phyloP scores from a whole-genome alignment of 2,329 filamentous ascomycete genomes.

The Diaporthe citrichinensis region DNA sequence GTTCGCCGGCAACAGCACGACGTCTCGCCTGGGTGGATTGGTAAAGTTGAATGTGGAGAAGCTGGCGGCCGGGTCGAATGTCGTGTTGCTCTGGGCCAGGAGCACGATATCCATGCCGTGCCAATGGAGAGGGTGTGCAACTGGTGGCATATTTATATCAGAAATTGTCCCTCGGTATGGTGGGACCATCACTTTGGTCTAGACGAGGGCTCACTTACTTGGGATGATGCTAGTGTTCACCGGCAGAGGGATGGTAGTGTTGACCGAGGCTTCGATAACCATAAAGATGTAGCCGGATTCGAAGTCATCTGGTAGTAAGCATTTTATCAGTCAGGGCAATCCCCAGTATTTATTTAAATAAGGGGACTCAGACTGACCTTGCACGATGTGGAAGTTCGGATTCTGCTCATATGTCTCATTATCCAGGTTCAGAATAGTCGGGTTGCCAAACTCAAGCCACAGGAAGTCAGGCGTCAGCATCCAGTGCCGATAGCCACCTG shows the following conservation, averaged over 20 bases:
- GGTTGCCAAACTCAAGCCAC: slow-evolving; percentile 41
- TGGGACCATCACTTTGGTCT: not conserved
- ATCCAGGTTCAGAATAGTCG: slow-evolving; percentile 39
- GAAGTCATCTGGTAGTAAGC: slow-evolving; percentile 28
- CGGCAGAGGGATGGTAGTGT: slow-evolving; percentile 28
- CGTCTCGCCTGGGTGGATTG: slow-evolving; percentile 56
- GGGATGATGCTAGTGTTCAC: not conserved
- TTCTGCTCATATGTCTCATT: slow-evolving; percentile 37
- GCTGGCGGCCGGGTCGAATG: slow-evolving; percentile 40
- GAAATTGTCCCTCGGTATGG: not conserved
- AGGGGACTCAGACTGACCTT: not conserved
- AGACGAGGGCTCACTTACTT: not conserved
- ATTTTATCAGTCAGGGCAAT: not conserved
- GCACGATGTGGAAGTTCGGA: slow-evolving; percentile 38
- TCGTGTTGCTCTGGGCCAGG: slow-evolving; percentile 46
- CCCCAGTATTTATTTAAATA: not conserved
- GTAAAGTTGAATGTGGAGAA: slow-evolving; percentile 47
- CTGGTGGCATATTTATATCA: not conserved
- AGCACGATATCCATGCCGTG: slow-evolving; percentile 51
- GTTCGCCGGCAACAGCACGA: slow-evolving; percentile 51
- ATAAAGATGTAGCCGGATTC: slow-evolving; percentile 39
- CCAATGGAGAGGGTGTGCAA: slow-evolving; percentile 43
- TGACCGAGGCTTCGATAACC: slow-evolving; percentile 36
- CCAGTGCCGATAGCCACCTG: slow-evolving; percentile 36
- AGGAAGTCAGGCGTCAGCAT: slow-evolving; percentile 41